A percentile compares a stretch with the other conserved stretches of the same genome.
Evolutionary conservation across 1,284 basidiomycete species (phyloP).

Genomic region (Agaricales sp.): DNA sequence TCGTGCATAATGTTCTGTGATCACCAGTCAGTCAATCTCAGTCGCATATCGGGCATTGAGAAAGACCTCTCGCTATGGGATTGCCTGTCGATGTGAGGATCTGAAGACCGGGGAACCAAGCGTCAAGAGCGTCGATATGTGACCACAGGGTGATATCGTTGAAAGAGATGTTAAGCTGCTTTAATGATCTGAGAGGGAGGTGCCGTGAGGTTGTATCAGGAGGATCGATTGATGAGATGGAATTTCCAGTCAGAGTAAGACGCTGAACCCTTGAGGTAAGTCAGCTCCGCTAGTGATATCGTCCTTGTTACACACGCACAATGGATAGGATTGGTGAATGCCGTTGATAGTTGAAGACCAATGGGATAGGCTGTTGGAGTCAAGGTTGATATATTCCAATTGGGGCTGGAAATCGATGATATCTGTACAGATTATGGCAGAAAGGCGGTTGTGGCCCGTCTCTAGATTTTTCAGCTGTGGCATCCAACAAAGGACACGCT

Average conservation of each 20-base stretch:
- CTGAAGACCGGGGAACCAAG: constrained; percentile 55
- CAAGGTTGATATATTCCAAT: constrained; percentile 61
- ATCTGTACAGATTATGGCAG: not conserved
- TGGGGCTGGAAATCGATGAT: not conserved
- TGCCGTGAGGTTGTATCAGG: constrained; percentile 14
- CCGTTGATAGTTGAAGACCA: constrained; percentile 51
- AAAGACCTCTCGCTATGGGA: constrained; percentile 29
- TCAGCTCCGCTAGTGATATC: constrained; percentile 5
- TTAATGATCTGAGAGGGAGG: constrained; percentile 25
- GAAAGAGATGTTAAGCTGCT: constrained; percentile 53
- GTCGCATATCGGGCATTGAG: constrained; percentile 7
- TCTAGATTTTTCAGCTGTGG: constrained; percentile 57
- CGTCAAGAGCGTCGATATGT: constrained; percentile 58
- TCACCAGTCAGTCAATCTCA: constrained; percentile 21
- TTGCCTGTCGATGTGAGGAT: constrained; percentile 52
- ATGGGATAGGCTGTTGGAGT: constrained; percentile 53
- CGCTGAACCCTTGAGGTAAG: constrained; percentile 38
- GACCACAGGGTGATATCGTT: constrained; percentile 58
- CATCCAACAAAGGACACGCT: constrained; percentile 41
- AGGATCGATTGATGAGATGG: constrained; percentile 38
- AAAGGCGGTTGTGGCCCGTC: constrained; percentile 61
- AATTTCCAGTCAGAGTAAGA: constrained; percentile 64
- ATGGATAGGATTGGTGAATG: constrained; percentile 22
- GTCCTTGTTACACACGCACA: constrained; percentile 10
- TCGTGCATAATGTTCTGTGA: constrained; percentile 37